Base-by-base conservation (phyloP, 2,329 filamentous ascomycete species). In the Neonectria punicea region DNA sequence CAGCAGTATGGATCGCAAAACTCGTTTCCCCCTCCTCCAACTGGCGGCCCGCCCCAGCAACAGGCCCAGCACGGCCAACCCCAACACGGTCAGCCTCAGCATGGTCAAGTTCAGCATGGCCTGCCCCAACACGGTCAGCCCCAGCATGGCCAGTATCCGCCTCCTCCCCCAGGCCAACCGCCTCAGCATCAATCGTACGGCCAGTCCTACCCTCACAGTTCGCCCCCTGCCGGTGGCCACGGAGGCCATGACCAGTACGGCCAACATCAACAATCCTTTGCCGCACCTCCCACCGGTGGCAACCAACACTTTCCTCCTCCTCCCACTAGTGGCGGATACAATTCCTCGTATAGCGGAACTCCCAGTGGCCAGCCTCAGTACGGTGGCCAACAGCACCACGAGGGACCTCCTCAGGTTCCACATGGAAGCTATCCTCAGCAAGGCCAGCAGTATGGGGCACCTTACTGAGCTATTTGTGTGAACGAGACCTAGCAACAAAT, bases 401-500 rank as follows among this genome's bases (percentile, higher is more conserved):
- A 71, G 16, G 68, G 72, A 18, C 68, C 75, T 32, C 72, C 72
- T 28, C 70, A 74, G 30, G 68, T 75, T 20, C 74, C 77, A 28
- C 73, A 73, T 32, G 77, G 77, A 69, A 78, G 74, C 32, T 81
- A 80, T 59, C 76, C 73, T 20, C 67, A 65, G 28, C 60, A 65
- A 16, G 62, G 65, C 36, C 61, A 72, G 57, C 72, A 74, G 53
- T 73, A 75, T 44, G 69, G 67, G 36, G 66, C 69, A 44, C 67
- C 65, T 28, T 75, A 75, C 64, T 75, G 65, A 75, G 58, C 30
- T 51, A 22, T 43, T 16, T 56, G 47, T 28, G 28, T 20, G 53
- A 53, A 55, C 30, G 20, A 13, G 20, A 58, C 13, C 13, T 44
- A 43, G 34, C 28, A 25, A 56, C 58, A 30, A 22, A 58, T 36